Base-by-base conservation (phyloP, 2,329 filamentous ascomycete species). In the Trichophyton simii region DNA sequence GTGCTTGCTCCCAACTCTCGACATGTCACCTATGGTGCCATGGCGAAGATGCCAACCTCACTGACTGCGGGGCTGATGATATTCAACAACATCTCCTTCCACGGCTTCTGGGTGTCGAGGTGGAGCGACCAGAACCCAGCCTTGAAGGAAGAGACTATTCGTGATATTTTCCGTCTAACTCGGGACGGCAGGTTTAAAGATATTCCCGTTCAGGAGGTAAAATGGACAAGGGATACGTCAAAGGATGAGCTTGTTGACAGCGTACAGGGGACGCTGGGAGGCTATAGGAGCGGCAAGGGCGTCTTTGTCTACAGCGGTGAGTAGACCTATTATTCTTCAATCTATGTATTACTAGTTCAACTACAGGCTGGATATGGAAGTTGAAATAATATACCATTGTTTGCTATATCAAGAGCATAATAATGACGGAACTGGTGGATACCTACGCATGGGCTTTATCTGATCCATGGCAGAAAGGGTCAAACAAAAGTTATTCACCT, bases 21-120 rank as follows among this genome's bases (percentile, higher is more conserved):
- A 61, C 79, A 97, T 73, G 90, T 99, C 25, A 96, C 92, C 3
- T 99, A 99, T 71, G 94, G 94, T 28, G 92, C 89, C 58, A 99
- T 99, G 94, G 85, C 88, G 38, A 88, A 88, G 72, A 87, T 95
- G 77, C 91, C 92, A 0, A 82, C 96, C 28, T 80, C 82, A 5
- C 76, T 97, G 64, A 90, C 92, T 0, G 88, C 91, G 0, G 88
- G 88, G 0, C 79, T 95, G 67, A 78, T 97, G 63, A 99, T 99
- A 68, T 99, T 99, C 78, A 94, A 92, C 74, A 85, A 97, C 68
- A 80, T 97, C 59, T 81, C 83, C 59, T 95, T 96, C 70, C 82
- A 89, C 64, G 95, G 94, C 3, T 99, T 97, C 75, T 99, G 94
- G 94, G 85, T 97, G 25, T 94, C 88, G 70, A 84, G 82, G 63